A percentile compares a stretch with the other conserved stretches of the same genome.
Conservation (phyloP, 305 asterid genomes). For the Fraxinus albicans region DNA sequence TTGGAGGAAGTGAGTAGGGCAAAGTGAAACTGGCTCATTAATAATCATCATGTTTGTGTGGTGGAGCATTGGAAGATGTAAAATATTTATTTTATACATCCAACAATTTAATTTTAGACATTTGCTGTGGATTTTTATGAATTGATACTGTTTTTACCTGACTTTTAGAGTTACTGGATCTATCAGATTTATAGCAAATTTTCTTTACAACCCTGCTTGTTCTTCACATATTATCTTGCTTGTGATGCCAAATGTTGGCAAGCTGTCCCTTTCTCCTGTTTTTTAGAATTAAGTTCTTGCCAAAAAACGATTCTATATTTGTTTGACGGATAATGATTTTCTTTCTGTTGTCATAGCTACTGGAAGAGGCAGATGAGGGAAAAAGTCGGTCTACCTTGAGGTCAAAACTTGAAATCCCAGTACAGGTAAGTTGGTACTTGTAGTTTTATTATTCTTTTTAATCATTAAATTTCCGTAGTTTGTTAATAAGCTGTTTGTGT, state of each 20-base stretch:
- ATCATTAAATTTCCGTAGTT: slow-evolving; percentile 4
- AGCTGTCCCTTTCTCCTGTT: slow-evolving; percentile 12
- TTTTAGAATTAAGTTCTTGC: slow-evolving; percentile 12
- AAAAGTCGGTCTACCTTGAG: slow-evolving; percentile 66
- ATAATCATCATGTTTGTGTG: neutral
- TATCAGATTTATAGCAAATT: neutral
- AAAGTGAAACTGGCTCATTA: neutral
- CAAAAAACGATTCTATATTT: slow-evolving; percentile 1
- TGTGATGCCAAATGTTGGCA: neutral
- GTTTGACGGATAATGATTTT: slow-evolving; percentile 19
- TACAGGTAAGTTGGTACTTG: slow-evolving; percentile 63
- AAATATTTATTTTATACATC: neutral
- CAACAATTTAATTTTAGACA: neutral
- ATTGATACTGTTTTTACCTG: neutral
- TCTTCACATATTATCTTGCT: neutral
- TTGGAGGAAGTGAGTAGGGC: neutral
- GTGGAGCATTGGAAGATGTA: neutral
- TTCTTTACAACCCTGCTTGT: neutral
- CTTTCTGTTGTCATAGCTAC: slow-evolving; percentile 48
- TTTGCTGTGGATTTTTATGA: neutral
- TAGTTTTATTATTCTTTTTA: slow-evolving; percentile 16
- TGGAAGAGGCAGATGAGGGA: slow-evolving; percentile 98
- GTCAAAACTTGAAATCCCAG: slow-evolving; percentile 95
- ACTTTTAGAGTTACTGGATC: neutral
- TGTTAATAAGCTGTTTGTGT: neutral